These are phyloP conservation scores for Byssochlamys sp. DNA, from an alignment of 2,329 filamentous ascomycete genomes.

Conservation along the genomic window DNA sequence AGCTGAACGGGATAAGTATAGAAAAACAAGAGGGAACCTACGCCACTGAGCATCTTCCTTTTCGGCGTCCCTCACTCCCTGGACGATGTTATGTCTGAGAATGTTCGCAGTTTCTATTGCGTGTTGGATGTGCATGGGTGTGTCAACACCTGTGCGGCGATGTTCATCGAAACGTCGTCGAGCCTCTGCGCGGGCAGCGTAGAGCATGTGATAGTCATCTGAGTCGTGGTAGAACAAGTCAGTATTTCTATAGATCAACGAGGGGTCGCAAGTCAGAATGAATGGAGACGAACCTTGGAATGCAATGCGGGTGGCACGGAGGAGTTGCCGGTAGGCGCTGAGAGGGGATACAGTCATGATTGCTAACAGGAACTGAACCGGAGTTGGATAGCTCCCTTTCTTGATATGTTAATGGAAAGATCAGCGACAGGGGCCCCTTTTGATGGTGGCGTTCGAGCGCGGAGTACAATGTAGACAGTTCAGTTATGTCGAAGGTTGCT, in stretches of 20 bases:
- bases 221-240: slow-evolving; percentile 3
- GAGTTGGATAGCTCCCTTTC: not conserved
- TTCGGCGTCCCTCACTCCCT: slow-evolving; percentile 49
- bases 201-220: slow-evolving; percentile 64
- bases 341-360: slow-evolving; percentile 49
- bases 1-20: not conserved
- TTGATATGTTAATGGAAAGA: not conserved
- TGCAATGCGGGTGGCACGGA: slow-evolving; percentile 71
- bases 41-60: slow-evolving; percentile 28
- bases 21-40: slow-evolving; percentile 11
- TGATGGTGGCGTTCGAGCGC: not conserved
- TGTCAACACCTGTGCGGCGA: slow-evolving; percentile 50
- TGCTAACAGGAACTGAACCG: not conserved
- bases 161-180: slow-evolving; percentile 65
- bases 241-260: slow-evolving; percentile 1
- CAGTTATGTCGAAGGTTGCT: not conserved
- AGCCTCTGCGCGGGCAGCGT: slow-evolving; percentile 62
- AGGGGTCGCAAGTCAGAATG: not conserved
- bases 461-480: not conserved
- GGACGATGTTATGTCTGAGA: slow-evolving; percentile 74
- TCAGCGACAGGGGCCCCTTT: not conserved
- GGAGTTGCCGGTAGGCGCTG: slow-evolving; percentile 67
- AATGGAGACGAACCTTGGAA: slow-evolving; percentile 57
- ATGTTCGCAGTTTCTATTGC: slow-evolving; percentile 75
- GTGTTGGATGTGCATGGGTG: slow-evolving; percentile 59